Percentiles rank a stretch among this genome's conserved stretches.
Evolutionary conservation across 805 yeast genomes (phyloP).

Genomic region (Tetrapisispora iriomotensis): DNA sequence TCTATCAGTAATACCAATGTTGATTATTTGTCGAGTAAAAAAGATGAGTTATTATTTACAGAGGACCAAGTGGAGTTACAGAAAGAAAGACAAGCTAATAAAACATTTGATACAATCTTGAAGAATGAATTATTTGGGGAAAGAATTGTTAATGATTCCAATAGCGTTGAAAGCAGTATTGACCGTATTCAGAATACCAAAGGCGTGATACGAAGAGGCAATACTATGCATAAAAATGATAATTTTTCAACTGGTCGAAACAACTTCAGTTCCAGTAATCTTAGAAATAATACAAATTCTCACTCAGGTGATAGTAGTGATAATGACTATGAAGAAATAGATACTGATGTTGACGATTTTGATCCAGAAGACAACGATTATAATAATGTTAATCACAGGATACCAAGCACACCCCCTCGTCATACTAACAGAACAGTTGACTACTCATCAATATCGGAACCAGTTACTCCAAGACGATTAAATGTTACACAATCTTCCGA

Average conservation of each 20-base stretch:
- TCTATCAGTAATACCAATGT: conserved; percentile 21
- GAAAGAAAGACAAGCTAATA: conserved; percentile 72
- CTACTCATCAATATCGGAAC: conserved; percentile 15
- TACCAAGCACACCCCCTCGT: conserved; percentile 6
- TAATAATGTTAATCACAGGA: conserved; percentile 1
- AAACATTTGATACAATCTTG: conserved; percentile 76
- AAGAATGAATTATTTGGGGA: conserved; percentile 90
- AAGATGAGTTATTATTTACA: conserved; percentile 7
- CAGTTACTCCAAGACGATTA: conserved; percentile 30
- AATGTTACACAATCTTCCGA: conserved; percentile 13
- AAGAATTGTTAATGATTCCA: conserved; percentile 44
- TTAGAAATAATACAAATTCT: background rate
- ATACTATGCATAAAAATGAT: background rate
- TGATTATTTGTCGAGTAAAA: background rate
- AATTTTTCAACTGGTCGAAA: background rate
- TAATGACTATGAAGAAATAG: conserved; percentile 3
- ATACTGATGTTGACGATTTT: conserved; percentile 4
- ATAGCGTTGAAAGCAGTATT: conserved; percentile 26
- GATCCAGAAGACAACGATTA: conserved; percentile 5
- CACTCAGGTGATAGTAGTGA: conserved; percentile 2
- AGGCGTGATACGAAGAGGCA: conserved; percentile 1
- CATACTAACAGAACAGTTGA: conserved; percentile 6
- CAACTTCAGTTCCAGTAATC: background rate
- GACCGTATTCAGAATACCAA: conserved; percentile 27
- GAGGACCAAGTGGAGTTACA: conserved; percentile 55